These are phyloP conservation scores for Amaranthus tricolor DNA, from an alignment of 179 eudicot species.

Conservation along the genomic window DNA sequence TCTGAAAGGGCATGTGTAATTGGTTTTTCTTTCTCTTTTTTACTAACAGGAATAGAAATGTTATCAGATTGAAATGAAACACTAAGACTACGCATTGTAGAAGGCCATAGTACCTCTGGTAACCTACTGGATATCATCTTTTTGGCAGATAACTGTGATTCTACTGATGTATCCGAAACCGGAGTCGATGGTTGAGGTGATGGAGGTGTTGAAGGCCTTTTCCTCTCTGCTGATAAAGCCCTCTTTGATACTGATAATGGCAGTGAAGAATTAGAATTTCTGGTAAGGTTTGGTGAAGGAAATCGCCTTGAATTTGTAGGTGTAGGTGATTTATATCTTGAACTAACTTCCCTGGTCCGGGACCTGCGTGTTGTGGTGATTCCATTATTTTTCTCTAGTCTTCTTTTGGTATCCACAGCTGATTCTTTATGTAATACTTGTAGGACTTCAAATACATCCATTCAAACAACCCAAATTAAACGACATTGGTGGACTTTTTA, in stretches of 20 bases:
- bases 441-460: constrained; percentile 69
- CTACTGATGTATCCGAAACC: constrained; percentile 51
- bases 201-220: constrained; percentile 67
- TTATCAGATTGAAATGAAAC: constrained; percentile 89
- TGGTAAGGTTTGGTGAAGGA: constrained; percentile 57
- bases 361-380: constrained; percentile 40
- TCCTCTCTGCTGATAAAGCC: constrained; percentile 84
- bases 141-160: constrained; percentile 43
- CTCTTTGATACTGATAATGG: constrained; percentile 55
- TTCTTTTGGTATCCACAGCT: constrained; percentile 55
- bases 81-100: constrained; percentile 84
- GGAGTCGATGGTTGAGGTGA: constrained; percentile 67
- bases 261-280: constrained; percentile 41
- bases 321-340: constrained; percentile 73
- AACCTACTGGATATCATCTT: constrained; percentile 47
- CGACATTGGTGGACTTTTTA: constrained; percentile 47
- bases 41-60: constrained; percentile 59
- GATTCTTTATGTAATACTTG: constrained; percentile 41
- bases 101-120: constrained; percentile 86
- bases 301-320: constrained; percentile 53
- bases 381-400: constrained; percentile 66
- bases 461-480: constrained; percentile 50
- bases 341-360: constrained; percentile 65
- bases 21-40: constrained; percentile 77
- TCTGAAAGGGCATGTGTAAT: constrained; percentile 56